These are phyloP conservation scores for Lichtheimia ramosa DNA, from an alignment of 371 early-diverging fungal species.

Conservation along the genomic window DNA sequence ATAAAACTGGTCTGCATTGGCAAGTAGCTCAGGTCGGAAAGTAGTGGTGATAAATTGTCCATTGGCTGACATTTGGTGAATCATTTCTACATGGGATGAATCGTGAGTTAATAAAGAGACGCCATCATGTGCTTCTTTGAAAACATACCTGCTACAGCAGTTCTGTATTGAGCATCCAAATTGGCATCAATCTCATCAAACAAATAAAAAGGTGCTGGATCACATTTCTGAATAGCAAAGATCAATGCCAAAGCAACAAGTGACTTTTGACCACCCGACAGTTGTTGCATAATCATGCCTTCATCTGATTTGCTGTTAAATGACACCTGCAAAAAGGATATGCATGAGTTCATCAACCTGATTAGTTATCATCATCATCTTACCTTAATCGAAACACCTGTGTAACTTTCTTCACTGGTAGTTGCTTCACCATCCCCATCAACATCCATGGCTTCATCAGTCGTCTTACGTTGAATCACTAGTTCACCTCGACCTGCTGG, in stretches of 20 bases:
- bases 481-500: conserved; percentile 88
- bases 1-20: conserved; percentile 91
- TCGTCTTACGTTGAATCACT: conserved; percentile 71
- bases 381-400: conserved; percentile 90
- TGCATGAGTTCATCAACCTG: not conserved
- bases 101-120: not conserved
- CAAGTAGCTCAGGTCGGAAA: conserved; percentile 94
- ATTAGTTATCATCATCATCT: conserved; percentile 18
- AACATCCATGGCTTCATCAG: conserved; percentile 45
- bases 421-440: conserved; percentile 31
- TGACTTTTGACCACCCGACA: conserved; percentile 99
- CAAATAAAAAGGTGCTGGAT: conserved; percentile 99
- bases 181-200: conserved; percentile 99
- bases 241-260: conserved; percentile 97
- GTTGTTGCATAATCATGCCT: conserved; percentile 91
- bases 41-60: conserved; percentile 98
- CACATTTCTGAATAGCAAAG: conserved; percentile 98
- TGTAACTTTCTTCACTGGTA: conserved; percentile 74
- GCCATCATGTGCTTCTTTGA: not conserved
- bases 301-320: conserved; percentile 89
- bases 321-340: conserved; percentile 61
- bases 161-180: conserved; percentile 95
- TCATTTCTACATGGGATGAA: conserved; percentile 69
- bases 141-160: conserved; percentile 82
- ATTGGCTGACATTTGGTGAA: conserved; percentile 79